A percentile compares a stretch with the other conserved stretches of the same genome.
phyloP scores from a whole-genome alignment of 768 basidiomycete genomes.

The Dioszegia hungarica region DNA sequence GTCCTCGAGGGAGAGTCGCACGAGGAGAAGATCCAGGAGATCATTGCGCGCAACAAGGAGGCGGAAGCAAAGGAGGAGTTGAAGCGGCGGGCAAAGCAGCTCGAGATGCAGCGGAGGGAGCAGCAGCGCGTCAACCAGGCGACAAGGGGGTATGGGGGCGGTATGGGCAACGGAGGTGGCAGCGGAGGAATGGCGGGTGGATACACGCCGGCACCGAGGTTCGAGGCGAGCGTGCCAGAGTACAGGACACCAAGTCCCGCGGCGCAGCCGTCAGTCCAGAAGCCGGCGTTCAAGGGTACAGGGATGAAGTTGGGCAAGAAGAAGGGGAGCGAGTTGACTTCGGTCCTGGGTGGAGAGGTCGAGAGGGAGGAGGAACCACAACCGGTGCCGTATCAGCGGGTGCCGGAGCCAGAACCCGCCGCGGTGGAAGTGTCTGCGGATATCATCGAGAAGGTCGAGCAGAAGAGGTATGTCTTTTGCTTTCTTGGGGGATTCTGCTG shows the following conservation, averaged over 20 bases:
- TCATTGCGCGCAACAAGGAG: slow-evolving; percentile 98
- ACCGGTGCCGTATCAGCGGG: slow-evolving; percentile 48
- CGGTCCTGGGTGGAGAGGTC: slow-evolving; percentile 74
- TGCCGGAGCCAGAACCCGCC: slow-evolving; percentile 21
- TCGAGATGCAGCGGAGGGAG: slow-evolving; percentile 95
- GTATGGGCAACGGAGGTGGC: slow-evolving; percentile 54
- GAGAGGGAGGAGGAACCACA: slow-evolving; percentile 39
- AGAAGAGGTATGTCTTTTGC: slow-evolving; percentile 67
- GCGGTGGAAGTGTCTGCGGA: slow-evolving; percentile 42
- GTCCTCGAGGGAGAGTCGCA: slow-evolving; percentile 55
- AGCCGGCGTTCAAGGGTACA: slow-evolving; percentile 80
- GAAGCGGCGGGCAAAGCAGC: slow-evolving; percentile 92
- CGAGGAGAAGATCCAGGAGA: slow-evolving; percentile 79
- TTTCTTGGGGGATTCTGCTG: slow-evolving; percentile 7
- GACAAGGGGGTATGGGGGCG: slow-evolving; percentile 50
- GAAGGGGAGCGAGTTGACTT: slow-evolving; percentile 79
- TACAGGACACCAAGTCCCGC: slow-evolving; percentile 36
- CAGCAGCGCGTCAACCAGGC: slow-evolving; percentile 70
- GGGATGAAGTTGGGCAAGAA: slow-evolving; percentile 97
- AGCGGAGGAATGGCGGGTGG: slow-evolving; percentile 54
- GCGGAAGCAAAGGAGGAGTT: slow-evolving; percentile 98
- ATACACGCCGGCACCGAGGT: slow-evolving; percentile 68
- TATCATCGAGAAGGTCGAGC: slow-evolving; percentile 64
- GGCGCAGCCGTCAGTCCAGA: slow-evolving; percentile 16
- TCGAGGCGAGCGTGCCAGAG: slow-evolving; percentile 54